Base-by-base conservation (phyloP, 441 rosid genomes). In the Flueggea neowawraea region DNA sequence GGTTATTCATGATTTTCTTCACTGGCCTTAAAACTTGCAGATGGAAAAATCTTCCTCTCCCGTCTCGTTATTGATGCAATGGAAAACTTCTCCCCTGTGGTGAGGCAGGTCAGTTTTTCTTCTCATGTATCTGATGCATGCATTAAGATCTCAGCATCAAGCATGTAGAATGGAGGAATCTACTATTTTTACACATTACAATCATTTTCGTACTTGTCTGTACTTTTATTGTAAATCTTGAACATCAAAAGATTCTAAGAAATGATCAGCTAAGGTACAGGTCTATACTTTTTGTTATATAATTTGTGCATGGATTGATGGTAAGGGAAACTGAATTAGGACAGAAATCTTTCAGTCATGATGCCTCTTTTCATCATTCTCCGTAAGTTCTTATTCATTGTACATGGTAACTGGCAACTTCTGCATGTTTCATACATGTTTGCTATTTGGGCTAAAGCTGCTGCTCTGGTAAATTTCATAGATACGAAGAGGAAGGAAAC, bases 41-140 rank as follows among this genome's bases (percentile, higher is more conserved):
- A 83, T 72, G 96, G 89, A 28, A 86, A 82, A 39, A 67, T 70
- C 39, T 58, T 91, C 60, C 83, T 90, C 45, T 84, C 96, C 28
- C 86, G 80, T 61, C 89, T 94, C 53, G 48, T 91, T 47, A 74
- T 89, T 33, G 99, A 94, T 79, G 96, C 97, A 64, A 94, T 91
- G 91, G 99, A 97, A 53, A 94, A 89, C 71, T 91, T 94, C 72
- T 94, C 99, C 56, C 99, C 95, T 44, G 80, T 94, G 36, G 82
- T 91, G 60, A 94, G 78, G 80, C 99, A 94, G 99, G 99, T 87
- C 52, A 52, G 59, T 11, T 67, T 61, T 57, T 60, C 66, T 59
- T 63, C 63, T 58, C 74, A 12, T 65, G 22, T 63, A 49, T 36
- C 10, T 52, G 43, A 44, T 49, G 32, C 39, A 44, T 56, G 45